A percentile compares a stretch with the other conserved stretches of the same genome.
Conservation (phyloP, 495 filamentous ascomycete species). For the Trichoderma virens region DNA sequence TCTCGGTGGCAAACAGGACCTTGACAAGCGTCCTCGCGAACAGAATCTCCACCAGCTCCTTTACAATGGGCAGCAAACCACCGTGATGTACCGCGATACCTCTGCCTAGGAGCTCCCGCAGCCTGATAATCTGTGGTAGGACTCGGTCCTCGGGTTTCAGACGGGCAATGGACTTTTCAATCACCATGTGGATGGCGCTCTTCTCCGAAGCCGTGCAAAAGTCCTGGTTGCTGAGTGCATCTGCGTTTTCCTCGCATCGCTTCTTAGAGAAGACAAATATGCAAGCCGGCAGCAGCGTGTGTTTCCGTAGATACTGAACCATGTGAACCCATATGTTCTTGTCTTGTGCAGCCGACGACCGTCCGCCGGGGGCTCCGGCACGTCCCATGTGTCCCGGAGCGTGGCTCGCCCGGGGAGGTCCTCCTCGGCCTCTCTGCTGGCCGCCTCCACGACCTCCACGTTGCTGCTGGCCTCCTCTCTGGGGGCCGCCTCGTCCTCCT, state of each 20-base stretch:
- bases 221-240: constrained; percentile 88
- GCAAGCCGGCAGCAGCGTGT: constrained; percentile 79
- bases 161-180: constrained; percentile 89
- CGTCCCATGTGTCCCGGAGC: constrained; percentile 76
- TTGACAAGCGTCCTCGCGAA: constrained; percentile 94
- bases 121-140: constrained; percentile 80
- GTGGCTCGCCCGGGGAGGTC: constrained; percentile 50
- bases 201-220: constrained; percentile 89
- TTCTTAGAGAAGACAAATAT: constrained; percentile 99
- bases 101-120: constrained; percentile 76
- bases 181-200: constrained; percentile 93
- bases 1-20: constrained; percentile 94
- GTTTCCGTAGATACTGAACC: constrained; percentile 81
- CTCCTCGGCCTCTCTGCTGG: constrained; percentile 50
- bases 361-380: constrained; percentile 71
- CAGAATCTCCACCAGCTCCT: constrained; percentile 94
- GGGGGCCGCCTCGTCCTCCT: constrained; percentile 31
- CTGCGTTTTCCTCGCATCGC: constrained; percentile 92
- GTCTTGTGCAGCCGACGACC: constrained; percentile 84
- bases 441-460: constrained; percentile 45
- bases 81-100: constrained; percentile 97
- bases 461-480: constrained; percentile 49
- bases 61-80: constrained; percentile 90
- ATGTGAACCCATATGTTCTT: constrained; percentile 95
- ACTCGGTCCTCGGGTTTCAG: constrained; percentile 83